Evolutionary conservation across 2,329 filamentous ascomycete species (phyloP), one percentile per base, ranked within the genome.

Genomic region (Cladophialophora yegresii): DNA sequence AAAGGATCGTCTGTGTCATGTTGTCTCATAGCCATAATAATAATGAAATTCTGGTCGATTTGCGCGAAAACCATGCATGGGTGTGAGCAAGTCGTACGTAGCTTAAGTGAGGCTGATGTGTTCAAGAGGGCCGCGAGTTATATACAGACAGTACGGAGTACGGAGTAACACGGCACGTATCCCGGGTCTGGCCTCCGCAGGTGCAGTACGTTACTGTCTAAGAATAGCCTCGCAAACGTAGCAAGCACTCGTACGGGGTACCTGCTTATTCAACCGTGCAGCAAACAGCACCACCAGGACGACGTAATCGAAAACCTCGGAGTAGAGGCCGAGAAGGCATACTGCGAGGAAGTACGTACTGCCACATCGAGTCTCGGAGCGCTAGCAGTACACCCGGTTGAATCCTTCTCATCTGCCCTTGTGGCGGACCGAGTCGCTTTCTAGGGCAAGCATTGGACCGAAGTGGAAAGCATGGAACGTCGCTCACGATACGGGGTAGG

Each of bases 1-100:
- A 59, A 59, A 59, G 47, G 57, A 45, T 43, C 30, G 57, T 59
- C 30, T 10, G 10, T 51, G 57, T 22, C 47, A 59, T 40, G 45
- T 59, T 59, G 57, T 59, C 20, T 28, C 57, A 28, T 28, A 26
- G 57, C 57, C 20, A 50, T 59, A 59, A 51, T 59, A 51, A 51
- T 59, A 59, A 59, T 59, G 47, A 50, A 50, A 59, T 32, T 51
- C 30, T 36, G 47, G 26, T 45, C 28, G 16, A 13, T 59, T 51
- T 23, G 20, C 20, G 36, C 26, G 26, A 28, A 28, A 4, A 30
- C 13, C 8, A 26, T 12, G 9, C 26, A 23, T 28, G 26, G 13
- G 36, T 20, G 36, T 43, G 16, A 16, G 5, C 36, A n/a, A 43
- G 5, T n/a, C 36, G n/a, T 5, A 28, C 47, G 47, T 26, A 22